phyloP scores from a whole-genome alignment of 2,329 filamentous ascomycete species.

The Beauveria asiatica region DNA sequence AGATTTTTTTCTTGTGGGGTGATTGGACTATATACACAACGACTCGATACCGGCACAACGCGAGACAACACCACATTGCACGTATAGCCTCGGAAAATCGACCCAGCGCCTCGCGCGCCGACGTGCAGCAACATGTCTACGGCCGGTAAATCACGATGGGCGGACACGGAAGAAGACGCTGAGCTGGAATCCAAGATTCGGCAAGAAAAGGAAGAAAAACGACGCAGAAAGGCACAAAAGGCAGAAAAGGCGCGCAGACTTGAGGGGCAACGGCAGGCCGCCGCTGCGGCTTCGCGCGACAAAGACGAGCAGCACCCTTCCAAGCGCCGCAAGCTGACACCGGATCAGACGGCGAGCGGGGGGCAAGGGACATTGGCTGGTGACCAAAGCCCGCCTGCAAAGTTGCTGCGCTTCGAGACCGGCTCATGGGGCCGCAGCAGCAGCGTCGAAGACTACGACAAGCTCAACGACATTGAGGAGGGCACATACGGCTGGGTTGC shows the following conservation, averaged over 20 bases:
- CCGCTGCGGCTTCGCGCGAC: constrained; percentile 23
- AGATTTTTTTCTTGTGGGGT: background rate
- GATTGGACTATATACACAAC: background rate
- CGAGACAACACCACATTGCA: background rate
- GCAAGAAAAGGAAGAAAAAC: constrained; percentile 83
- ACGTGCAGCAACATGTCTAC: constrained; percentile 41
- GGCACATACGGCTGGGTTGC: constrained; percentile 94
- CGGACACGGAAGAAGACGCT: constrained; percentile 72
- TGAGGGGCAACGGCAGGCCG: constrained; percentile 37
- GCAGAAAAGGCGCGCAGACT: constrained; percentile 68
- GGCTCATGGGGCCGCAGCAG: constrained; percentile 61
- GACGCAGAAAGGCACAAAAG: constrained; percentile 73
- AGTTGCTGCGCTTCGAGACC: constrained; percentile 63
- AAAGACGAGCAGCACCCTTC: constrained; percentile 37
- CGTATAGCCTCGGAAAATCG: background rate
- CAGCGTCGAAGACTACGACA: constrained; percentile 81
- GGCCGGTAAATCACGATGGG: constrained; percentile 73
- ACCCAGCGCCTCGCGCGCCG: constrained; percentile 1
- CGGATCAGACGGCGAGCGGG: constrained; percentile 25
- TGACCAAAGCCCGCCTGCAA: constrained; percentile 28
- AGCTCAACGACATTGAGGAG: constrained; percentile 94
- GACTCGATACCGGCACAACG: background rate
- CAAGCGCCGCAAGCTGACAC: constrained; percentile 54
- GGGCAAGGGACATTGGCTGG: constrained; percentile 13
- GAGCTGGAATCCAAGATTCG: constrained; percentile 64